Conservation (phyloP, 2,329 filamentous ascomycete species). For the Shiraia bambusicola region DNA sequence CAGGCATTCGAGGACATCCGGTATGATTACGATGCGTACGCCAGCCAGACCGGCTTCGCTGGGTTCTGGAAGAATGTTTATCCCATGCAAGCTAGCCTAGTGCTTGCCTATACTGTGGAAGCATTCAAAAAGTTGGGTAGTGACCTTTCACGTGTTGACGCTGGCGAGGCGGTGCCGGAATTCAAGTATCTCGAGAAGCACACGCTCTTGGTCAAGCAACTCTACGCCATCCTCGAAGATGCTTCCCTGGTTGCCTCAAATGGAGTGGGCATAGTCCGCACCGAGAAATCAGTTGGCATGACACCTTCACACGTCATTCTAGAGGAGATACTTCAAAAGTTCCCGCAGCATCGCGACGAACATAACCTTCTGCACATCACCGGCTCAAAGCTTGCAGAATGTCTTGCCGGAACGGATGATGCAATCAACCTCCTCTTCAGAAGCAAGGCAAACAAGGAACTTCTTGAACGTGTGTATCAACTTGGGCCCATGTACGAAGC, state of each 20-base stretch:
- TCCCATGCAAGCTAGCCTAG: conserved; percentile 1
- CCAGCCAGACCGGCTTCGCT: not conserved
- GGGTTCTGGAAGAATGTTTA: conserved; percentile 4
- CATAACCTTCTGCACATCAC: not conserved
- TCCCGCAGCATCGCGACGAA: not conserved
- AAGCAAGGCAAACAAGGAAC: not conserved
- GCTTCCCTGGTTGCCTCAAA: conserved; percentile 1
- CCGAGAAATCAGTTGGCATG: not conserved
- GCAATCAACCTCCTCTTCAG: not conserved
- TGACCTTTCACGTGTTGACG: not conserved
- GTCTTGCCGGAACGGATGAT: not conserved
- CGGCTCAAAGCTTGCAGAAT: not conserved
- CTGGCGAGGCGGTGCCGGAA: conserved; percentile 2
- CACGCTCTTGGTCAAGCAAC: conserved; percentile 2
- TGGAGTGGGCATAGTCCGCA: conserved; percentile 1
- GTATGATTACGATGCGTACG: conserved; percentile 1
- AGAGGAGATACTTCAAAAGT: not conserved
- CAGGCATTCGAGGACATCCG: not conserved
- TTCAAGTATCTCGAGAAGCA: conserved; percentile 1
- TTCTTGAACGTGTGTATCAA: not conserved
- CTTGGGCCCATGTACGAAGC: not conserved
- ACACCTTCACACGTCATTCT: conserved; percentile 1
- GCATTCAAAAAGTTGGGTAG: conserved; percentile 4
- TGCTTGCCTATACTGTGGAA: conserved; percentile 4
- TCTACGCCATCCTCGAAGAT: conserved; percentile 7